Evolutionary conservation across 805 yeast genomes (phyloP), one percentile per base, ranked within the genome.

Genomic region (Saccharomycopsis fibuligera): DNA sequence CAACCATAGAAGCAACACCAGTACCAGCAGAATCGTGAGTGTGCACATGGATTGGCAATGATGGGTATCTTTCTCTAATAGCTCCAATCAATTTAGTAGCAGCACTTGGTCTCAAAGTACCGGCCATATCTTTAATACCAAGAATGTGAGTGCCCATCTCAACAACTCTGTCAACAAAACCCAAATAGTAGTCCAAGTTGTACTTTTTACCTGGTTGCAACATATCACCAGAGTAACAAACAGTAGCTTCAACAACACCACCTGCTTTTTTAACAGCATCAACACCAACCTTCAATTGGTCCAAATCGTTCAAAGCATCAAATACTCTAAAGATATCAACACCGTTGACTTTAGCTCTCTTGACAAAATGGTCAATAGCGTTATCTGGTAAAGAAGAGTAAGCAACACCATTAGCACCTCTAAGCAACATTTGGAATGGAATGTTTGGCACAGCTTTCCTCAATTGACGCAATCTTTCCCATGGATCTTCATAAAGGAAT

Each of bases 21-120:
- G 99, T 93, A 73, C 99, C 99, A 33, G 99, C 99, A 55, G 98
- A 90, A 70, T 93, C 99, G 70, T 93, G 99, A 31, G 98, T 90
- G 71, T 93, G 99, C 40, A 93, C 97, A 66, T 93, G 99, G 64
- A 93, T 93, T 59, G 98, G 97, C 64, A 93, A 75, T 62, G 87
- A 80, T 50, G 99, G 99, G 69, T 86, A 87, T 68, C 78, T 82
- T 53, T 76, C 79, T 70, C 99, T 81, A 59, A 93, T 79, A 25
- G 86, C 72, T 53, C 90, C 79, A 59, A 93, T 78, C 64, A 93
- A 79, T 47, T 82, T 58, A 43, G 75, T 79, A 40, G 99, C 99
- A 54, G 99, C 99, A 53, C 79, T 73, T 54, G 99, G 99, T 69
- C 91, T 90, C 73, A 93, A 68, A 56, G 98, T 91, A 74, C 99